Conservation (phyloP, 768 basidiomycete species). For the Suillus alpinus region DNA sequence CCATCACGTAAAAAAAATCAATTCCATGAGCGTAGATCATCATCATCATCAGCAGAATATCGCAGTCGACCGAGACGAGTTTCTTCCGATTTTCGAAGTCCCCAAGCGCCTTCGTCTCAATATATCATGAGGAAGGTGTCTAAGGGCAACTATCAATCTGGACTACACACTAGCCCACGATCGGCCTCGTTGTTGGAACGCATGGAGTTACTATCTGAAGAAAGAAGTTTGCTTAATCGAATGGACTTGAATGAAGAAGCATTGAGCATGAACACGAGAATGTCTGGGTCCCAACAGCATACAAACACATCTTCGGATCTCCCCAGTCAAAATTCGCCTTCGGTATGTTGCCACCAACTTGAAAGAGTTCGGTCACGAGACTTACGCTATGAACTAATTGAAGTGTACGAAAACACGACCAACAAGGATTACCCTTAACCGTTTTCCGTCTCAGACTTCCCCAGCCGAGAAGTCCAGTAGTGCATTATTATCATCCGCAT, state of each 20-base stretch:
- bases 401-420: conserved; percentile 10
- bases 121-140: neutral
- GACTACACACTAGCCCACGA: neutral
- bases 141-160: neutral
- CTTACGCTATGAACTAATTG: conserved; percentile 6
- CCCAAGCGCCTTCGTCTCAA: neutral
- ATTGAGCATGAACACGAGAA: neutral
- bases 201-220: neutral
- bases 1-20: neutral
- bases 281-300: neutral
- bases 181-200: neutral
- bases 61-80: neutral
- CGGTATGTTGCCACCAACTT: conserved; percentile 21
- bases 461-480: conserved; percentile 4
- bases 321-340: conserved; percentile 9
- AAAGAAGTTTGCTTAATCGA: neutral
- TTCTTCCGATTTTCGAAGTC: neutral
- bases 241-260: neutral
- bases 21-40: neutral
- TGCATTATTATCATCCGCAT: conserved; percentile 11
- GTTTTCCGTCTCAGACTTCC: conserved; percentile 7
- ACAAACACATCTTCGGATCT: conserved; percentile 8
- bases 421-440: conserved; percentile 11
- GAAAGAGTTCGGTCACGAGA: neutral
- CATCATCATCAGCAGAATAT: neutral